Evolutionary conservation across 345 rosid species (phyloP), one percentile per base, ranked within the genome.

Genomic region (Fremontodendron californicum): DNA sequence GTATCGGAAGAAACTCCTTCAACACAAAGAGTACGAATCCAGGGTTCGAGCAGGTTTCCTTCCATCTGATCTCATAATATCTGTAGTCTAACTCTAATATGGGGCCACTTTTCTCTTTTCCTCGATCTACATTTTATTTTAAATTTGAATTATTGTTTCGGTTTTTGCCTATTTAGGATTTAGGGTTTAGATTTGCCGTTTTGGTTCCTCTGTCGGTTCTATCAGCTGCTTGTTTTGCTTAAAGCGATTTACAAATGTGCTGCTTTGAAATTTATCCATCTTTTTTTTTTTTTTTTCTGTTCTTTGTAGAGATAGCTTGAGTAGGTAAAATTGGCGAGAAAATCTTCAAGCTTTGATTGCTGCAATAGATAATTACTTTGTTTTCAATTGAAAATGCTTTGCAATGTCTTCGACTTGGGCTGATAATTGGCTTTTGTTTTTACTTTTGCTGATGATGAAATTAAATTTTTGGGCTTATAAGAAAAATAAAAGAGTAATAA

Each of bases 1-100:
- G 55, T 90, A 93, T 71, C 90, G 99, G 31, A 95, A 92, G 84
- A 95, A 92, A 82, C 90, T 95, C 73, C 94, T 95, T 73, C 94
- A 90, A 71, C 94, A 92, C 79, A 95, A 92, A 78, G 99, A 95
- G 61, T 90, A 93, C 67, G 97, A 95, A 69, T 78, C 94, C 67
- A 84, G 96, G 80, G 94, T 92, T 54, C 94, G 97, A 79, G 42
- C 91, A 79, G 97, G 99, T 93, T 74, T 70, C 72, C 73, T 78
- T 45, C 45, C 6, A 3, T 55, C 43, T 49, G 29, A 71, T 71
- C 18, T 31, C 42, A 19, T 19, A 19, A 43, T 3, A 25, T 6
- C 39, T 29, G 1, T 11, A 39, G 46, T 52, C 66, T 65, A 66
- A 62, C 65, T 74, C 62, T 62, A 75, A 62, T 78, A 54, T 65